phyloP scores from a whole-genome alignment of 2,329 filamentous ascomycete species.

The Cordyceps javanica region DNA sequence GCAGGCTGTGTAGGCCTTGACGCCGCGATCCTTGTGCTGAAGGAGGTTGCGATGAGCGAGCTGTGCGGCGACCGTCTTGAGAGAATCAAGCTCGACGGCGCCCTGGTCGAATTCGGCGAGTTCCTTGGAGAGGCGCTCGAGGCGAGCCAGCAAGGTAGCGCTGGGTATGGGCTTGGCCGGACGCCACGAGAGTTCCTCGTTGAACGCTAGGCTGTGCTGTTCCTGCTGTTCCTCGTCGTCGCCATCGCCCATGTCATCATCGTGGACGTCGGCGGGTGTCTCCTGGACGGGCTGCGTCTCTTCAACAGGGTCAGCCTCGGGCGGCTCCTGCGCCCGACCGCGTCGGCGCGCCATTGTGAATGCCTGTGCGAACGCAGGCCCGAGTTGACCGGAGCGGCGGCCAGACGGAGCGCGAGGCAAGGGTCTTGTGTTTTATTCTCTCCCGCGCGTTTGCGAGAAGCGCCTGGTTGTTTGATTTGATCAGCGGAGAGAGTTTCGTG shows the following conservation, averaged over 20 bases:
- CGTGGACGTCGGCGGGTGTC: conserved; percentile 11
- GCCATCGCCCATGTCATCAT: conserved; percentile 18
- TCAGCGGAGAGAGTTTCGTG: not conserved
- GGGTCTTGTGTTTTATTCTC: not conserved
- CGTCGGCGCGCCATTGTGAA: conserved; percentile 32
- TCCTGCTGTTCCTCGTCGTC: conserved; percentile 21
- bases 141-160: conserved; percentile 71
- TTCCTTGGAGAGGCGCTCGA: conserved; percentile 77
- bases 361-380: not conserved
- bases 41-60: conserved; percentile 76
- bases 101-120: conserved; percentile 83
- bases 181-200: conserved; percentile 83
- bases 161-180: conserved; percentile 85
- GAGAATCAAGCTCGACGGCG: conserved; percentile 72
- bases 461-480: not conserved
- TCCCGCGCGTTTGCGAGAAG: not conserved
- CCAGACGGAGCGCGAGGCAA: not conserved
- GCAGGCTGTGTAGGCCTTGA: conserved; percentile 80
- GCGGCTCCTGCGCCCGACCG: conserved; percentile 22
- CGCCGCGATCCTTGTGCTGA: conserved; percentile 86
- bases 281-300: conserved; percentile 17
- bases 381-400: not conserved
- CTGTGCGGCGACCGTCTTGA: conserved; percentile 77
- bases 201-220: conserved; percentile 59
- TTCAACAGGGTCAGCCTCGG: conserved; percentile 6